phyloP scores from a whole-genome alignment of 2,329 filamentous ascomycete species.

The Hypoxylon sp. region DNA sequence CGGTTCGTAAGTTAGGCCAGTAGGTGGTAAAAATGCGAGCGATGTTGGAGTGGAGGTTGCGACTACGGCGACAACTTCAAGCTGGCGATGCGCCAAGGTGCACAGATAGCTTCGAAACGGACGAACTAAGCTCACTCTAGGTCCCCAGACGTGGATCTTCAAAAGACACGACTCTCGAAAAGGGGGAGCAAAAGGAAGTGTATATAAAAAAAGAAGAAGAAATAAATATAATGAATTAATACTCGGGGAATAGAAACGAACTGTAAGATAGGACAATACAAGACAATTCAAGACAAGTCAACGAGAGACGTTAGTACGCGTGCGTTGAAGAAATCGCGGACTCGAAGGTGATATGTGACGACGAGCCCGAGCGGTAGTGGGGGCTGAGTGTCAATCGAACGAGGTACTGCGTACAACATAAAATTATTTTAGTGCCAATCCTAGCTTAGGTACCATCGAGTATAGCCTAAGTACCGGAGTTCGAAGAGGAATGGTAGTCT shows the following conservation, averaged over 20 bases:
- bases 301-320: constrained; percentile 36
- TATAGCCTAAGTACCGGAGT: constrained; percentile 36
- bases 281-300: constrained; percentile 15
- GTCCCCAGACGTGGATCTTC: constrained; percentile 2
- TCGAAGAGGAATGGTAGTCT: constrained; percentile 13
- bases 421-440: constrained; percentile 36
- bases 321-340: constrained; percentile 37
- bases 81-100: constrained; percentile 24
- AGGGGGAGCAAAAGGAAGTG: constrained; percentile 4
- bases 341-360: constrained; percentile 34
- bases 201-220: constrained; percentile 18
- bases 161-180: background rate
- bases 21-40: constrained; percentile 2
- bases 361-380: constrained; percentile 27
- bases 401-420: constrained; percentile 38
- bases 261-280: constrained; percentile 6
- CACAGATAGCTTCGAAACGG: constrained; percentile 23
- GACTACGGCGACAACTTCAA: constrained; percentile 23
- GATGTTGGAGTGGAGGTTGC: constrained; percentile 15
- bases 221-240: constrained; percentile 1
- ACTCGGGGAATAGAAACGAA: constrained; percentile 10
- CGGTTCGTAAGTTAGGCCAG: constrained; percentile 18
- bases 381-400: constrained; percentile 38
- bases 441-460: constrained; percentile 31
- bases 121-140: constrained; percentile 1